A percentile compares a stretch with the other conserved stretches of the same genome.
phyloP scores from a whole-genome alignment of 352 stramenopile genomes.

The Elongisporangium senticosum region DNA sequence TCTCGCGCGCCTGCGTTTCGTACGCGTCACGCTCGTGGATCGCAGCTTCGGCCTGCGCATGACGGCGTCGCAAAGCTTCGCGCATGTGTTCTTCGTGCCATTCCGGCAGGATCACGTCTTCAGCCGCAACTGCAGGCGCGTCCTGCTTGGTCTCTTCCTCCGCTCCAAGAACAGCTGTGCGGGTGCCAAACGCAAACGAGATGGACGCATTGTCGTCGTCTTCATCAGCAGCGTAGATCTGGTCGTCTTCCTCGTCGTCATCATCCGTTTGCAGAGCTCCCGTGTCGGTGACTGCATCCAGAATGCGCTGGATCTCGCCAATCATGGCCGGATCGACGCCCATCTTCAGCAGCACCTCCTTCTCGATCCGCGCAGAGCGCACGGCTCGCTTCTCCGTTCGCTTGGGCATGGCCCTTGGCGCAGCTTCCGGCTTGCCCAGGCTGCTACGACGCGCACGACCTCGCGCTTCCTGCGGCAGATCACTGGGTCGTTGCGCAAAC shows the following conservation, averaged over 20 bases:
- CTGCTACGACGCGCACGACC: background rate
- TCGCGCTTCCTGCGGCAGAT: background rate
- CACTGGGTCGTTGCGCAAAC: background rate
- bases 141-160: constrained; percentile 28
- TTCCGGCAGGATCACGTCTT: constrained; percentile 42
- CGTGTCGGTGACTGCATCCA: constrained; percentile 28
- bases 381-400: constrained; percentile 23
- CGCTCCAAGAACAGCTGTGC: constrained; percentile 13
- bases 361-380: constrained; percentile 66
- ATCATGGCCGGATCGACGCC: constrained; percentile 66
- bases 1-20: constrained; percentile 39
- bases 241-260: constrained; percentile 41
- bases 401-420: background rate
- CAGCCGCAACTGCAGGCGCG: background rate
- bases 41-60: constrained; percentile 26
- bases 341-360: constrained; percentile 69
- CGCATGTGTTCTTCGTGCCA: constrained; percentile 50
- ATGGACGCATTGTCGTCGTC: constrained; percentile 26
- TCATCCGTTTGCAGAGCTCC: constrained; percentile 17
- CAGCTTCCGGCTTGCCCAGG: background rate
- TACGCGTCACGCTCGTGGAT: constrained; percentile 28
- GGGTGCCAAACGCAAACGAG: constrained; percentile 41
- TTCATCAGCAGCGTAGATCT: constrained; percentile 20
- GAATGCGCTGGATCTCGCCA: constrained; percentile 60
- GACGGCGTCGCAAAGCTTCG: constrained; percentile 44